Evolutionary conservation across 495 filamentous ascomycete genomes (phyloP).

Genomic region (Neurospora pannonica): DNA sequence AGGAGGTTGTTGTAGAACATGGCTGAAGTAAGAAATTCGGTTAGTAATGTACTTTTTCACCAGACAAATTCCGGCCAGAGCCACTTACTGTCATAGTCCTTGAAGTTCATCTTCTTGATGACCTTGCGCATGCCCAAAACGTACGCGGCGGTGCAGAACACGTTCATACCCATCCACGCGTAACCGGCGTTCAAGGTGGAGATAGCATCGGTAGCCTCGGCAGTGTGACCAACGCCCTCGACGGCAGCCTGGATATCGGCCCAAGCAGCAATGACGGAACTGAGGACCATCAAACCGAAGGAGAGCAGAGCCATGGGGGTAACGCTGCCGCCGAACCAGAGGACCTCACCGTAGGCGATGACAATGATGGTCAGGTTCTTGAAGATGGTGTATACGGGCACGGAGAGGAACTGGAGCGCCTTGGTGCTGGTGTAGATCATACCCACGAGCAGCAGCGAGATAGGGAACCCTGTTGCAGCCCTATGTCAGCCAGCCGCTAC

Average conservation of each 20-base stretch:
- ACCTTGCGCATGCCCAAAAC: slow-evolving; percentile 93
- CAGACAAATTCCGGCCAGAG: background rate
- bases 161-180: slow-evolving; percentile 97
- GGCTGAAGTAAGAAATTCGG: slow-evolving; percentile 42
- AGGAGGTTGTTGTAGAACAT: slow-evolving; percentile 99
- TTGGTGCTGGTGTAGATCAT: slow-evolving; percentile 99
- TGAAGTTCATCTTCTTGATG: slow-evolving; percentile 99
- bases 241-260: slow-evolving; percentile 91
- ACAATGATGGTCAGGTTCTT: slow-evolving; percentile 99
- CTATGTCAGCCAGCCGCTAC: slow-evolving; percentile 15
- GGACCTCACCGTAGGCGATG: slow-evolving; percentile 95
- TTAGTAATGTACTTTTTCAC: slow-evolving; percentile 1
- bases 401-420: slow-evolving; percentile 91
- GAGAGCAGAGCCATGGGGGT: slow-evolving; percentile 82
- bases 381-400: slow-evolving; percentile 99
- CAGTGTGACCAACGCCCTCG: slow-evolving; percentile 43
- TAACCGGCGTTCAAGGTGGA: slow-evolving; percentile 93
- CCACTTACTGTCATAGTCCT: slow-evolving; percentile 94
- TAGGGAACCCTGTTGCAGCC: slow-evolving; percentile 71
- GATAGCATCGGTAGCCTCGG: slow-evolving; percentile 62
- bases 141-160: slow-evolving; percentile 88
- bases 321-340: slow-evolving; percentile 97
- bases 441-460: slow-evolving; percentile 90
- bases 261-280: slow-evolving; percentile 93
- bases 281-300: slow-evolving; percentile 95